phyloP scores from a whole-genome alignment of 345 rosid genomes.

The Barbarea vulgaris region DNA sequence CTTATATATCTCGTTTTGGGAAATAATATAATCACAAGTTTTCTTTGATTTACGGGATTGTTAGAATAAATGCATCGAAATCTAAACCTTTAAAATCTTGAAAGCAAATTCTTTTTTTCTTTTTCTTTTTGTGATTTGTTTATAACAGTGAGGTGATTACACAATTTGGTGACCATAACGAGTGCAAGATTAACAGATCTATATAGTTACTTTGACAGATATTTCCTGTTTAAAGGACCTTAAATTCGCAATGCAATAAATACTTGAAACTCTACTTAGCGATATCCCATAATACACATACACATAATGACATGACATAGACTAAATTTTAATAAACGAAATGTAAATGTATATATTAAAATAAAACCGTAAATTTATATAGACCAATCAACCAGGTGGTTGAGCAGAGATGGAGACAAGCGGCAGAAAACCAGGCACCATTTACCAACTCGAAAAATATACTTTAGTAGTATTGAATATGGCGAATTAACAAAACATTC shows the following conservation, averaged over 20 bases:
- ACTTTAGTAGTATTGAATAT: no score
- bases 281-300: not conserved
- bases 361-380: not conserved
- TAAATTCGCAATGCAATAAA: not conserved
- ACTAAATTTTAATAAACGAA: not conserved
- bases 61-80: not conserved
- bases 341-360: not conserved
- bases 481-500: no score
- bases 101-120: not conserved
- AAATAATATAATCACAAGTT: not conserved
- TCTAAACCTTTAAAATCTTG: not conserved
- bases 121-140: conserved; percentile 1
- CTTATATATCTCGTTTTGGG: not conserved
- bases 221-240: not conserved
- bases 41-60: conserved; percentile 3
- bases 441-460: conserved; percentile 25
- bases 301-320: conserved; percentile 17
- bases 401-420: conserved; percentile 32
- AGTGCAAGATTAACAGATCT: not conserved
- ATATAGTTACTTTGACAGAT: not conserved
- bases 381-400: conserved; percentile 32
- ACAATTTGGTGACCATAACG: not conserved
- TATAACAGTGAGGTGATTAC: not conserved
- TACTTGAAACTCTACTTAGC: not conserved
- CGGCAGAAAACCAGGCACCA: conserved; percentile 42